phyloP scores from a whole-genome alignment of 192 early-diverging fungal species.

The Phlyctochytrium arcticum region DNA sequence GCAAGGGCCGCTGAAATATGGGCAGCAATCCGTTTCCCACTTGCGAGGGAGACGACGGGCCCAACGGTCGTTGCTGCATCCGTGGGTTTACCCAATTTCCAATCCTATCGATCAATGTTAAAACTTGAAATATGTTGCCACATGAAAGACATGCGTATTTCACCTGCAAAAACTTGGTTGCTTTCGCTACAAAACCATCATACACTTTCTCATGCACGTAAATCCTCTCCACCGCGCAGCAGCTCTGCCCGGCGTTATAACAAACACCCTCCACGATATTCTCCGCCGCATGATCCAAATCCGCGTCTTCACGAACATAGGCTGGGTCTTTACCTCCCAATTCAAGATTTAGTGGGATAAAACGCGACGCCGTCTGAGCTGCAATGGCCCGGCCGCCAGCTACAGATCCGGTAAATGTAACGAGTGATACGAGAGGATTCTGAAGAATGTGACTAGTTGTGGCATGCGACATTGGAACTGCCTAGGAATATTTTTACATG shows the following conservation, averaged over 20 bases:
- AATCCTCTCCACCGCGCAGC: conserved; percentile 75
- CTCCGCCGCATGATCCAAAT: conserved; percentile 67
- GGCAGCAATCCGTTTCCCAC: too few relatives aligned
- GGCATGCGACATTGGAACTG: conserved; percentile 33
- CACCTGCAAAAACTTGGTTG: conserved; percentile 53
- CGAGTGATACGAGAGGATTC: conserved; percentile 58
- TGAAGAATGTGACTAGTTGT: conserved; percentile 49
- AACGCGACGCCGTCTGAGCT: conserved; percentile 14
- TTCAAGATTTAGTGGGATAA: conserved; percentile 69
- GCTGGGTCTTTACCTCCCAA: conserved; percentile 85
- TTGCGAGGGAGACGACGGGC: conserved; percentile 75
- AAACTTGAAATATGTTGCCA: too few relatives aligned
- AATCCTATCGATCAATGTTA: conserved; percentile 12
- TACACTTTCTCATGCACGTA: conserved; percentile 73
- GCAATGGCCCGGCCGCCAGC: conserved; percentile 64
- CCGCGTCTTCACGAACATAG: conserved; percentile 69
- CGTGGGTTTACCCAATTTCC: conserved; percentile 66
- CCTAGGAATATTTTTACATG: too few relatives aligned
- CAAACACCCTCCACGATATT: conserved; percentile 76
- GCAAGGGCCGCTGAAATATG: too few relatives aligned
- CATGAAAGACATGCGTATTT: neutral
- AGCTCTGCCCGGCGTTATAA: conserved; percentile 80
- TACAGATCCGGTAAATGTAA: conserved; percentile 77
- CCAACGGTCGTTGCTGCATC: conserved; percentile 63
- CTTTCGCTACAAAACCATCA: conserved; percentile 63